Evolutionary conservation across 495 filamentous ascomycete species (phyloP), one percentile per base, ranked within the genome.

Genomic region (Lepraria neglecta): DNA sequence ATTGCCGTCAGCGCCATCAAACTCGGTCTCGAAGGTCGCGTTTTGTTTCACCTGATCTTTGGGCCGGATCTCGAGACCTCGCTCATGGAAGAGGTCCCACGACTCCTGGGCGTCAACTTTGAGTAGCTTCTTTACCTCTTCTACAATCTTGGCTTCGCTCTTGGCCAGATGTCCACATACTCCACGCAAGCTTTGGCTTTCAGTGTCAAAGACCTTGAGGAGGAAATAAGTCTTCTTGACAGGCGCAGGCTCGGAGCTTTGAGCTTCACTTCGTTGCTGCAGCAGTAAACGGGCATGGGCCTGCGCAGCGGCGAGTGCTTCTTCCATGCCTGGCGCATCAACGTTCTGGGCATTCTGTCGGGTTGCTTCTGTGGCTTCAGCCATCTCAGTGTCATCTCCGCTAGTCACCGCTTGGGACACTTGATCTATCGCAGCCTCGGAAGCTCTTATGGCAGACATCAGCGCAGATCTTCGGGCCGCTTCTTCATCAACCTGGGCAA

Each of bases 131-230:
- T 56, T 63, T 10, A 58, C 59, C 57, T 63, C 60, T 9, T 72
- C 58, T 57, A 75, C 78, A 64, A 82, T 77, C 45, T 74, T 80
- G 14, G 74, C 72, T 19, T 74, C 74, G 12, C 71, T 67, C 46
- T 74, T 72, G 9, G 73, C 80, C 51, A 80, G 73, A 65, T 77
- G 76, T 9, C 73, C 75, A 24, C 75, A 89, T 24, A 87, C 80
- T 2, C 81, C 83, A 24, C 68, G 70, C 3, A 78, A 68, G 1
- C 66, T 68, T 62, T 76, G 78, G n/a, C 67, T 70, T 24, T 81
- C 76, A 35, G 69, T 69, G 59, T 81, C 80, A 53, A 84, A 83
- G 28, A 76, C 60, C 67, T 79, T 79, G 53, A 78, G 75, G 60
- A 79, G 79, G 61, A 79, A 78, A 55, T 80, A 81, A 5, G 74